Evolutionary conservation across 176 grass and related monocot genomes (phyloP), one percentile per base, ranked within the genome.

Genomic region (sorghum (Sorghum bicolor)): DNA sequence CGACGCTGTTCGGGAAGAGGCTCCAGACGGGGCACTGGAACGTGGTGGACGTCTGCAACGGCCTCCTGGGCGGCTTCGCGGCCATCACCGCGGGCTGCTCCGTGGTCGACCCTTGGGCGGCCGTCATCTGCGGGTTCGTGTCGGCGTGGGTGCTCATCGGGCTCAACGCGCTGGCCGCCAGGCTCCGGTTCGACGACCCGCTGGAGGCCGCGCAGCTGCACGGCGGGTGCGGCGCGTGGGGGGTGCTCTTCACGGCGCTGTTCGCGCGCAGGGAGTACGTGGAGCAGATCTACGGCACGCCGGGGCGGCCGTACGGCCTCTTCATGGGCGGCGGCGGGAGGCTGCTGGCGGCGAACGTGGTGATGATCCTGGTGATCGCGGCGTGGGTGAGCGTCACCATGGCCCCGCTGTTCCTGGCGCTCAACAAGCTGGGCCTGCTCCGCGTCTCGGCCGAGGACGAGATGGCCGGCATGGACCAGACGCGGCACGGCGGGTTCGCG

Each of bases 11-110:
- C 66, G 92, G 82, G 30, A 94, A 88, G 70, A 37, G 89, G 28
- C 60, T 91, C 37, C 88, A 89, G 83, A 88, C 88, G 17, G 79
- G 88, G 30, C 86, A 94, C 75, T 94, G 92, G 92, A 94, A 91
- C 88, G 92, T 91, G 39, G 8, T 88, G n/a, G 88, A 94, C 83
- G 92, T 94, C 62, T 94, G 88, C 92, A 94, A 91, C 88, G 88
- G 92, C 44, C 83, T 94, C 3, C 86, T 94, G 1, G 92, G 92
- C 37, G 92, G 92, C 6, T 91, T 94, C 72, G 92, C 89, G 0
- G 92, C 92, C 1, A 91, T 94, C 86, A 91, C 92, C 47, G 83
- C 89, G 0, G 89, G 92, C 0, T 94, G 92, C 86, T 36, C 70
- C 0, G 86, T 94, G 3, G 92, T 94, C 1, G 92, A 94, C 24